Evolutionary conservation across 2,329 filamentous ascomycete species (phyloP).

Genomic region (Diplodia scrobiculata): DNA sequence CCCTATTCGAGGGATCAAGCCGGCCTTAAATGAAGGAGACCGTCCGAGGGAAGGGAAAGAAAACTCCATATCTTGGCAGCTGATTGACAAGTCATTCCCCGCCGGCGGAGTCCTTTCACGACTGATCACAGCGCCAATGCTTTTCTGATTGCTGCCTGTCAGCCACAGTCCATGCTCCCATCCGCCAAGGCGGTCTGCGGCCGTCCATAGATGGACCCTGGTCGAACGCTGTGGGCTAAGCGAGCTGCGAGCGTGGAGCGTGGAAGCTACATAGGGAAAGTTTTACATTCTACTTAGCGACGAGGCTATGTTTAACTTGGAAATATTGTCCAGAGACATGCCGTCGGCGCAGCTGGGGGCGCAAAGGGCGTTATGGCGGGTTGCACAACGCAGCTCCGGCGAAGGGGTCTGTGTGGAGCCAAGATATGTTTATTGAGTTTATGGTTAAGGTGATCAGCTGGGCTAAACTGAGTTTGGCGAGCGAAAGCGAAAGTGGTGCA

Average conservation of each 20-base stretch:
- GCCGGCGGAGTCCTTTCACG: conserved; percentile 3
- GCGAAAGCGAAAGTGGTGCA: conserved; percentile 12
- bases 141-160: conserved; percentile 3
- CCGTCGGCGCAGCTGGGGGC: neutral
- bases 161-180: conserved; percentile 1
- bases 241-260: conserved; percentile 4
- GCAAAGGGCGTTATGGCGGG: neutral
- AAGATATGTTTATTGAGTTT: conserved; percentile 22
- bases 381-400: neutral
- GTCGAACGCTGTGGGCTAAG: neutral
- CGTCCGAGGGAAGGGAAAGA: neutral
- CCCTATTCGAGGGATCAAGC: neutral
- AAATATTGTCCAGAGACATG: neutral
- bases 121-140: neutral
- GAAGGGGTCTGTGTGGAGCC: neutral
- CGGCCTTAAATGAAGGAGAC: conserved; percentile 1
- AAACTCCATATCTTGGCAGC: conserved; percentile 14
- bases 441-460: conserved; percentile 19
- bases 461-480: neutral
- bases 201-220: neutral
- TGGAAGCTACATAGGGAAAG: neutral
- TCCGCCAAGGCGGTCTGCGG: neutral
- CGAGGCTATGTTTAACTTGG: conserved; percentile 12
- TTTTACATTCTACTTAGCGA: neutral
- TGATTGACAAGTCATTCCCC: conserved; percentile 14